Evolutionary conservation across 495 filamentous ascomycete genomes (phyloP).

Genomic region (Darksidea phi): DNA sequence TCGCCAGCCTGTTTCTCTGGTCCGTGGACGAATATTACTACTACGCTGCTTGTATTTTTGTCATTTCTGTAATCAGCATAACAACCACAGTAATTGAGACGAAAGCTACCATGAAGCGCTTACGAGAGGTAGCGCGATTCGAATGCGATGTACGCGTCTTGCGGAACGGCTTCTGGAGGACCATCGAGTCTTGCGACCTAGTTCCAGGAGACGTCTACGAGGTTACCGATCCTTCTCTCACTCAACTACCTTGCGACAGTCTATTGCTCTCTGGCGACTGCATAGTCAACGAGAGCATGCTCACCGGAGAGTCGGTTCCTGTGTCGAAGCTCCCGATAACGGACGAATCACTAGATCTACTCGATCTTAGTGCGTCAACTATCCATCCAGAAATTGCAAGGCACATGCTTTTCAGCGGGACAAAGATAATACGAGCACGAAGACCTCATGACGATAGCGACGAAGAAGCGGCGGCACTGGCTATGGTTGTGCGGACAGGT

Average conservation of each 20-base stretch:
- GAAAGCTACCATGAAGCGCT: constrained; percentile 82
- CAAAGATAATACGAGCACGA: constrained; percentile 88
- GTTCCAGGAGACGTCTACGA: constrained; percentile 98
- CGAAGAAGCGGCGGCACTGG: constrained; percentile 87
- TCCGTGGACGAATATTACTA: constrained; percentile 95
- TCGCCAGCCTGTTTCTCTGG: constrained; percentile 93
- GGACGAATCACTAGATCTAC: constrained; percentile 69
- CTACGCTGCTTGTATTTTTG: constrained; percentile 92
- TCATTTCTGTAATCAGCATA: constrained; percentile 92
- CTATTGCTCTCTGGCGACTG: constrained; percentile 90
- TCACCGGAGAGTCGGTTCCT: constrained; percentile 96
- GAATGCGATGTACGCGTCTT: constrained; percentile 93
- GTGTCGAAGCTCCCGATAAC: constrained; percentile 87
- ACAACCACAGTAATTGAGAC: constrained; percentile 87
- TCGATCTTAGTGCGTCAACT: constrained; percentile 75
- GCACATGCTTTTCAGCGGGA: constrained; percentile 90
- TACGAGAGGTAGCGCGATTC: constrained; percentile 90
- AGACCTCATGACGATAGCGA: constrained; percentile 81
- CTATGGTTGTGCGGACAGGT: constrained; percentile 87
- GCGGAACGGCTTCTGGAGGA: constrained; percentile 92
- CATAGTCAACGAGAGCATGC: constrained; percentile 99
- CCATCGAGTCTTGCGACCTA: constrained; percentile 79
- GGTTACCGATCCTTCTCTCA: constrained; percentile 89
- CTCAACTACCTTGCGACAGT: constrained; percentile 92
- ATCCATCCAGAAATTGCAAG: constrained; percentile 77